A percentile compares a stretch with the other conserved stretches of the same genome.
phyloP scores from a whole-genome alignment of 176 grass and related monocot species.

The Phoenix dactylifera region DNA sequence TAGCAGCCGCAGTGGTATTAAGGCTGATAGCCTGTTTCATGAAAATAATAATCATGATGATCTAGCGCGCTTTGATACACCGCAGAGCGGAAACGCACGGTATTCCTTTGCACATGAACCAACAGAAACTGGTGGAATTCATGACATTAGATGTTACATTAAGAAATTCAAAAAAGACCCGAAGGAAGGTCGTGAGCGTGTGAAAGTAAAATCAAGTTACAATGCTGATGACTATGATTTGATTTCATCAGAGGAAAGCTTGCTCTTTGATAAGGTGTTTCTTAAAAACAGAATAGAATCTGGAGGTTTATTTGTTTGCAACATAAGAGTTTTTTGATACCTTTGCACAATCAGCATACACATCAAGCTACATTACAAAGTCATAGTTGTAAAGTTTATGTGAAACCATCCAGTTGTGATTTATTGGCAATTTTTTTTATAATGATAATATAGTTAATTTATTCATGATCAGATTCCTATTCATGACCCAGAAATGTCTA shows the following conservation, averaged over 20 bases:
- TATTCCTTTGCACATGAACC: slow-evolving; percentile 31
- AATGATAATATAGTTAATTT: no score
- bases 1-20: slow-evolving; percentile 12
- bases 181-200: slow-evolving; percentile 11
- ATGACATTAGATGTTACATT: slow-evolving; percentile 30
- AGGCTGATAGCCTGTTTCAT: slow-evolving; percentile 1
- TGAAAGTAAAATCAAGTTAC: slow-evolving; percentile 23
- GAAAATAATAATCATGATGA: slow-evolving; percentile 19
- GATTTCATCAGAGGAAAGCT: slow-evolving; percentile 9
- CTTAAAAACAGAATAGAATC: slow-evolving; percentile 37
- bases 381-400: no score
- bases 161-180: slow-evolving; percentile 26
- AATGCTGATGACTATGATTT: slow-evolving; percentile 37
- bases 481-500: no score
- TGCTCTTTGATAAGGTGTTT: slow-evolving; percentile 17
- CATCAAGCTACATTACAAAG: no score
- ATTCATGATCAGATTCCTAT: no score
- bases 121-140: slow-evolving; percentile 13
- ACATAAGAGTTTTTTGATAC: slow-evolving; percentile 39
- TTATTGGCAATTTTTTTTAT: no score
- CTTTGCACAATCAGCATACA: no score
- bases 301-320: slow-evolving; percentile 45
- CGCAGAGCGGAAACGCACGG: slow-evolving; percentile 24
- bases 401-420: no score
- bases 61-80: slow-evolving; percentile 25